phyloP scores from a whole-genome alignment of 176 grass and related monocot species.

The Zoysia japonica region DNA sequence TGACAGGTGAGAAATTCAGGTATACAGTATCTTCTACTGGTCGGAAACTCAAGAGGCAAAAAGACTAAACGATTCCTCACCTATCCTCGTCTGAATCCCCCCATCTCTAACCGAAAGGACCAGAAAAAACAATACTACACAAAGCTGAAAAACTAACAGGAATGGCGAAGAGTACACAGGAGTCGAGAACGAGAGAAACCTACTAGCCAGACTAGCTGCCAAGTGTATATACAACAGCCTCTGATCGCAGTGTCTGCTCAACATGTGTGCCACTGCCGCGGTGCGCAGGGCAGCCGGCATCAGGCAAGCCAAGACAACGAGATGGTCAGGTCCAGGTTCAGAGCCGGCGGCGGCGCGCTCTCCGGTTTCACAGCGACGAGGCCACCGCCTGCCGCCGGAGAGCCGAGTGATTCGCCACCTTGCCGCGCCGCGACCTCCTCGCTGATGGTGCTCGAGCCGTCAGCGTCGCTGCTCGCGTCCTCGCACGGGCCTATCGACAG shows the following conservation, averaged over 20 bases:
- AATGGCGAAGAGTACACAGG: not conserved
- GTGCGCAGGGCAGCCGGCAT: not conserved
- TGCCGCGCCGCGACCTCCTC: constrained; percentile 20
- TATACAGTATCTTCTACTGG: not conserved
- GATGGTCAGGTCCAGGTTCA: constrained; percentile 67
- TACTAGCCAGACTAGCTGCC: not conserved
- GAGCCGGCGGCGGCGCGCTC: constrained; percentile 5
- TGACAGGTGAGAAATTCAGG: constrained; percentile 26
- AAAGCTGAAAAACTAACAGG: not conserved
- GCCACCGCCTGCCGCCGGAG: not conserved
- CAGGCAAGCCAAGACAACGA: constrained; percentile 61
- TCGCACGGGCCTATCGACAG: constrained; percentile 46
- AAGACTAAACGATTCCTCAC: not conserved
- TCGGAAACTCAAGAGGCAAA: not conserved
- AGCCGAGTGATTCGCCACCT: not conserved
- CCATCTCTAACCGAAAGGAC: not conserved
- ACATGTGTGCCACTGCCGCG: not conserved
- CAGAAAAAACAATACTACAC: not conserved
- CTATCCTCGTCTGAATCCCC: constrained; percentile 32
- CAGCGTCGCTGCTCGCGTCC: constrained; percentile 37
- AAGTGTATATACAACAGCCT: constrained; percentile 15
- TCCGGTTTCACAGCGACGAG: not conserved
- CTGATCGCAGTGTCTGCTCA: not conserved
- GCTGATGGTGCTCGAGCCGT: constrained; percentile 47
- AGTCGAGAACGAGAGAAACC: not conserved